phyloP scores from a whole-genome alignment of 2,329 filamentous ascomycete genomes.

The Pseudogymnoascus sp. region DNA sequence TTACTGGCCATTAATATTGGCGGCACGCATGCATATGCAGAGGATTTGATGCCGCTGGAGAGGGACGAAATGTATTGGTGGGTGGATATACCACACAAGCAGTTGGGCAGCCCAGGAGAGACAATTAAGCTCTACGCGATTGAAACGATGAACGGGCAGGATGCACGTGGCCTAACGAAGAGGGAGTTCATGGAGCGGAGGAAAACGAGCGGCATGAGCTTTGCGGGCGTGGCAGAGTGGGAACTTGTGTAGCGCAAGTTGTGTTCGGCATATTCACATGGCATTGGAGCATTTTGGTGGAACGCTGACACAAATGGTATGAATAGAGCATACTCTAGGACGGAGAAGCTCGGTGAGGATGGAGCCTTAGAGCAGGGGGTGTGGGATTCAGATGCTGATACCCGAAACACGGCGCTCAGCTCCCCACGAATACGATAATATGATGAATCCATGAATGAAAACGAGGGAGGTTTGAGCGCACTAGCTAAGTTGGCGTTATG shows the following conservation, averaged over 20 bases:
- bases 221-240: conserved; percentile 25
- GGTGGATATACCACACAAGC: conserved; percentile 59
- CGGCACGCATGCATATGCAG: conserved; percentile 47
- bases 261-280: background rate
- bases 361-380: background rate
- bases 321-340: background rate
- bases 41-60: conserved; percentile 62
- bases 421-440: background rate
- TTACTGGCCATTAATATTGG: conserved; percentile 62
- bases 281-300: background rate
- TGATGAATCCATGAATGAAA: conserved; percentile 2
- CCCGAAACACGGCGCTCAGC: background rate
- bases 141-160: conserved; percentile 34
- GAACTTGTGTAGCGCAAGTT: conserved; percentile 20
- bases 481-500: background rate
- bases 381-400: background rate
- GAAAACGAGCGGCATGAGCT: conserved; percentile 23
- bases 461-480: background rate
- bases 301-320: conserved; percentile 2
- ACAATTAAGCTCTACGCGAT: conserved; percentile 58
- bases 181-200: conserved; percentile 24
- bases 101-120: conserved; percentile 62
- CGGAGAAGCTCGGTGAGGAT: background rate
- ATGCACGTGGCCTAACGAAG: conserved; percentile 24
- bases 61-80: conserved; percentile 78